Percentiles rank a stretch among this genome's conserved stretches.
Conservation (phyloP, 1,139 yeast genomes). For the Pichia sp. region DNA sequence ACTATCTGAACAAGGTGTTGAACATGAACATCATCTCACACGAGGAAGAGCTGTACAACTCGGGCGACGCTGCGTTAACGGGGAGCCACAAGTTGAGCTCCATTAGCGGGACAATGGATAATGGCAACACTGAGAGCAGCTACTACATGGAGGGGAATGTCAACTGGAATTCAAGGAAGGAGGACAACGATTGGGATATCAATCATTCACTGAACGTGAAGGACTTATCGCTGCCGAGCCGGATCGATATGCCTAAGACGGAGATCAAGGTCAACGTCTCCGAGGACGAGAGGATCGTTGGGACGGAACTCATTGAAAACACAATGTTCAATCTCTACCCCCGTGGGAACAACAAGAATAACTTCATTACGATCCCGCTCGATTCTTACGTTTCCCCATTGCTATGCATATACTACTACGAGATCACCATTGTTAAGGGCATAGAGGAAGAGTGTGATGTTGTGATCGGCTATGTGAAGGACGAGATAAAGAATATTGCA, state of each 20-base stretch:
- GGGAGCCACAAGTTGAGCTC: not conserved
- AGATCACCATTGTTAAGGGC: slow-evolving; percentile 43
- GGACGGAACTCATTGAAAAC: slow-evolving; percentile 10
- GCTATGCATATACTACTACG: slow-evolving; percentile 54
- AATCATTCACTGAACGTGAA: not conserved
- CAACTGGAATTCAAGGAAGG: slow-evolving; percentile 5
- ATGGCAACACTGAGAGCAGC: slow-evolving; percentile 6
- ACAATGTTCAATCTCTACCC: slow-evolving; percentile 15
- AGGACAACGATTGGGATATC: not conserved
- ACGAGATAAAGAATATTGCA: slow-evolving; percentile 21
- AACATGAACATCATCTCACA: slow-evolving; percentile 3
- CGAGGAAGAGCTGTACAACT: slow-evolving; percentile 3
- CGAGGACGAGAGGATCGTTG: not conserved
- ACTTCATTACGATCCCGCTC: slow-evolving; percentile 10
- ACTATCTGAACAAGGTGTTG: slow-evolving; percentile 12
- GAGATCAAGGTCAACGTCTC: slow-evolving; percentile 4
- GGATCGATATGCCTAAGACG: slow-evolving; percentile 3
- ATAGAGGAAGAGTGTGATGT: slow-evolving; percentile 39
- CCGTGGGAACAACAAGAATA: slow-evolving; percentile 10
- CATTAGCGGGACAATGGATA: not conserved
- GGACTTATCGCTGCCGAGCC: slow-evolving; percentile 12
- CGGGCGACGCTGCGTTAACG: not conserved
- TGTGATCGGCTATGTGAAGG: slow-evolving; percentile 40
- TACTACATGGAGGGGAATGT: slow-evolving; percentile 13
- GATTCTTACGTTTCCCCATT: slow-evolving; percentile 13